Evolutionary conservation across 164 flowering plant genomes (phyloP).

Genomic region (Stephania japonica): DNA sequence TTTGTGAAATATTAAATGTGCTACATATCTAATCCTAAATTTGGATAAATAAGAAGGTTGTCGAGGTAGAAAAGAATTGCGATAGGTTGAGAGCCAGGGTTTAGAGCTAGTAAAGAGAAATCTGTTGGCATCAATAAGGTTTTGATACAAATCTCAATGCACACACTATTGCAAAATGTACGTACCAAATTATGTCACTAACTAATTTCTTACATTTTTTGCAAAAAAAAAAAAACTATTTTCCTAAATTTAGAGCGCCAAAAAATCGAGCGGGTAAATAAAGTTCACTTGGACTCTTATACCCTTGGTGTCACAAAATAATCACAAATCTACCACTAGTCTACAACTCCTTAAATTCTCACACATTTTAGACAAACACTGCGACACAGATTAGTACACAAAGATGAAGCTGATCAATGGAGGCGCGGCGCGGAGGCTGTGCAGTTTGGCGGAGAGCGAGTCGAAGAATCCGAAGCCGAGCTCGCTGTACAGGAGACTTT

Average conservation of each 20-base stretch:
- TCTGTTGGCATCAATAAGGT: too few species aligned
- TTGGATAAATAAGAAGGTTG: too few species aligned
- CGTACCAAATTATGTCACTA: too few species aligned
- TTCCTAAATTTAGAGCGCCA: neutral
- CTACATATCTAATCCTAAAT: too few species aligned
- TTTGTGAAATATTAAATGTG: too few species aligned
- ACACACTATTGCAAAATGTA: too few species aligned
- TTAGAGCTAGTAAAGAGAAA: too few species aligned
- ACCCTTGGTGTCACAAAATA: neutral
- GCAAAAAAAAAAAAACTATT: too few species aligned
- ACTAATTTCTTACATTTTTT: too few species aligned
- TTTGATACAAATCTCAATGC: too few species aligned
- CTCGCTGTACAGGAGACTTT: slow-evolving; percentile 12
- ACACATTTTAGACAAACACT: neutral
- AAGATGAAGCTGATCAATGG: neutral
- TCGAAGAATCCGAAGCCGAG: neutral
- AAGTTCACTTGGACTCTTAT: neutral
- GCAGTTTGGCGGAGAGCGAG: slow-evolving; percentile 5
- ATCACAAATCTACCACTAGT: neutral
- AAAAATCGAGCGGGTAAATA: neutral
- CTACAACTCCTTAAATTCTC: neutral
- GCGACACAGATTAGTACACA: neutral
- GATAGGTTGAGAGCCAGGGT: too few species aligned
- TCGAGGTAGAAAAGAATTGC: too few species aligned
- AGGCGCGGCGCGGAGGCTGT: slow-evolving; percentile 10